phyloP scores from a whole-genome alignment of 2,329 filamentous ascomycete species.

The Sporothrix luriei region DNA sequence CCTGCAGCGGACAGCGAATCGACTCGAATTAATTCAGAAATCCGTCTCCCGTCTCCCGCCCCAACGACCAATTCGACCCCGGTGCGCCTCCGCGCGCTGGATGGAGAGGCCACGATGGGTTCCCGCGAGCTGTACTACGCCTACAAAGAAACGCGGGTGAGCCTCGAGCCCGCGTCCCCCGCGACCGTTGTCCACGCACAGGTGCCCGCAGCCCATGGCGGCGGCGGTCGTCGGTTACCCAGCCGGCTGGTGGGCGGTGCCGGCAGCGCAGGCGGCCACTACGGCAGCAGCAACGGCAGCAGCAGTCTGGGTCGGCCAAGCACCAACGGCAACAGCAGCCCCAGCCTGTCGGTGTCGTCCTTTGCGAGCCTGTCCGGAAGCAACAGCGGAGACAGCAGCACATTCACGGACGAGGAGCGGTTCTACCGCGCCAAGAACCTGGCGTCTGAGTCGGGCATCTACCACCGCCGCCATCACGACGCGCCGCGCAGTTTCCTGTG shows the following conservation, averaged over 20 bases:
- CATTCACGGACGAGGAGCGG: slow-evolving; percentile 66
- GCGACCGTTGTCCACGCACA: slow-evolving; percentile 71
- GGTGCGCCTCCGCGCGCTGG: slow-evolving; percentile 37
- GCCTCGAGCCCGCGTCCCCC: slow-evolving; percentile 71
- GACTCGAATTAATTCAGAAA: background rate
- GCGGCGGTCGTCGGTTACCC: slow-evolving; percentile 29
- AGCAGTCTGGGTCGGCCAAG: slow-evolving; percentile 38
- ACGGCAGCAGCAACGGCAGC: slow-evolving; percentile 45
- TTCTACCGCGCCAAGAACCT: slow-evolving; percentile 72
- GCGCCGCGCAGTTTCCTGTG: slow-evolving; percentile 87
- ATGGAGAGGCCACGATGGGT: slow-evolving; percentile 71
- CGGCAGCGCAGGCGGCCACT: slow-evolving; percentile 28
- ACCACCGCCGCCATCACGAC: slow-evolving; percentile 74
- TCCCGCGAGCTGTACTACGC: slow-evolving; percentile 64
- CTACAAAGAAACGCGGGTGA: slow-evolving; percentile 86
- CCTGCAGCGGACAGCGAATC: background rate
- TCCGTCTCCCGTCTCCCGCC: background rate
- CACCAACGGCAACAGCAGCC: slow-evolving; percentile 13
- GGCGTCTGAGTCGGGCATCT: slow-evolving; percentile 78
- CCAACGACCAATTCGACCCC: background rate
- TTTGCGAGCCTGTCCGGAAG: slow-evolving; percentile 37
- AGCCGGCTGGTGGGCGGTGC: slow-evolving; percentile 33
- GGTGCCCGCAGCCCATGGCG: slow-evolving; percentile 58
- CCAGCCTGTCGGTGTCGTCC: slow-evolving; percentile 6
- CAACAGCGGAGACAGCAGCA: slow-evolving; percentile 44